These are phyloP conservation scores for Bruguiera gymnorhiza DNA, from an alignment of 345 rosid genomes.

Conservation along the genomic window DNA sequence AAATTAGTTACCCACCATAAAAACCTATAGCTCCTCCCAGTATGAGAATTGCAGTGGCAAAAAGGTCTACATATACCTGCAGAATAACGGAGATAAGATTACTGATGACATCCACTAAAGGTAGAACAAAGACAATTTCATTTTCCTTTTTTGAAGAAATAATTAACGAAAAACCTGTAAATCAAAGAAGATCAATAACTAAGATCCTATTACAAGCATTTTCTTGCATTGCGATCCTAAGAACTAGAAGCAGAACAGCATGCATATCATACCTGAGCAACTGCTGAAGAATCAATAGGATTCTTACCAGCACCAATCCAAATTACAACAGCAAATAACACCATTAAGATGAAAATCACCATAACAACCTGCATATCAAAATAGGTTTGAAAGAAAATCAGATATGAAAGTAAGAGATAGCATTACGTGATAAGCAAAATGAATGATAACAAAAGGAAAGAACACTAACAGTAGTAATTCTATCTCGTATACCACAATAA, in stretches of 20 bases:
- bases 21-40: constrained; percentile 41
- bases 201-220: too few relatives aligned
- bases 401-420: not conserved
- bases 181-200: too few relatives aligned
- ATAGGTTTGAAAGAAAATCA: not conserved
- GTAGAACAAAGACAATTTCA: not conserved
- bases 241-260: not conserved
- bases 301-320: constrained; percentile 54
- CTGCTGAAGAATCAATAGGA: constrained; percentile 42
- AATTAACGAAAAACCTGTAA: too few relatives aligned
- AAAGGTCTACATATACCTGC: constrained; percentile 32
- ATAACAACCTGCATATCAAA: constrained; percentile 35
- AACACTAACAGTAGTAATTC: not conserved
- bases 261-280: constrained; percentile 41
- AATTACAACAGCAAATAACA: constrained; percentile 46
- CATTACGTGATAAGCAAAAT: not conserved
- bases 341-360: constrained; percentile 46
- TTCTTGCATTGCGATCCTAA: not conserved
- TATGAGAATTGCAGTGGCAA: constrained; percentile 30
- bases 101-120: not conserved
- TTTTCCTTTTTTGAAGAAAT: not conserved
- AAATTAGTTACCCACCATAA: constrained; percentile 30
- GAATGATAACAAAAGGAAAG: too few relatives aligned
- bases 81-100: constrained; percentile 1
- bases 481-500: constrained; percentile 40